phyloP scores from a whole-genome alignment of 176 grass and related monocot genomes.

The Oryza rufipogon region DNA sequence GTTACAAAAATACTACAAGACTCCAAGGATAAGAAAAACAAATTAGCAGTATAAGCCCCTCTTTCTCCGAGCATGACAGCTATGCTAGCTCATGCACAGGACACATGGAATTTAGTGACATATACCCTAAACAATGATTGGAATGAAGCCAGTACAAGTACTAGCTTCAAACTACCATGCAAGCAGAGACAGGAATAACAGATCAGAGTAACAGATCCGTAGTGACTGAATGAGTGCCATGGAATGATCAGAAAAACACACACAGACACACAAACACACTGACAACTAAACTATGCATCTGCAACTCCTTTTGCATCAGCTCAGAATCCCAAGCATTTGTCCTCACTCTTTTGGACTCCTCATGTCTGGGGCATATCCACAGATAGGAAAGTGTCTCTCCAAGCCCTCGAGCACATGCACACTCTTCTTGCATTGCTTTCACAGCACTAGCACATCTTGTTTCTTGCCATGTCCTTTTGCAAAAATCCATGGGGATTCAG shows the following conservation, averaged over 20 bases:
- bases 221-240: slow-evolving; percentile 29
- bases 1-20: slow-evolving; percentile 8
- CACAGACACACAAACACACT: not conserved
- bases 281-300: slow-evolving; percentile 36
- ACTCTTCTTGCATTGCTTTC: slow-evolving; percentile 17
- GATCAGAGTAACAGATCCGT: slow-evolving; percentile 42
- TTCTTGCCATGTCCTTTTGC: slow-evolving; percentile 49
- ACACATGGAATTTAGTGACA: slow-evolving; percentile 52
- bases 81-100: slow-evolving; percentile 25
- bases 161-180: slow-evolving; percentile 28
- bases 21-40: slow-evolving; percentile 38
- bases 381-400: slow-evolving; percentile 44
- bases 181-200: slow-evolving; percentile 46
- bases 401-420: slow-evolving; percentile 50
- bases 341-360: slow-evolving; percentile 53
- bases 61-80: slow-evolving; percentile 12
- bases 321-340: slow-evolving; percentile 63
- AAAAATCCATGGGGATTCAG: slow-evolving; percentile 41
- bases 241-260: slow-evolving; percentile 13
- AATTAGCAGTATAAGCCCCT: slow-evolving; percentile 28
- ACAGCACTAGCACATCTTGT: slow-evolving; percentile 40
- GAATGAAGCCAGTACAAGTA: slow-evolving; percentile 17
- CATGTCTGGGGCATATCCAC: slow-evolving; percentile 59
- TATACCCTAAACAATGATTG: slow-evolving; percentile 44
- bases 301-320: slow-evolving; percentile 45